Conservation (phyloP, 2,329 filamentous ascomycete genomes). For the Aspergillus floridensis region DNA sequence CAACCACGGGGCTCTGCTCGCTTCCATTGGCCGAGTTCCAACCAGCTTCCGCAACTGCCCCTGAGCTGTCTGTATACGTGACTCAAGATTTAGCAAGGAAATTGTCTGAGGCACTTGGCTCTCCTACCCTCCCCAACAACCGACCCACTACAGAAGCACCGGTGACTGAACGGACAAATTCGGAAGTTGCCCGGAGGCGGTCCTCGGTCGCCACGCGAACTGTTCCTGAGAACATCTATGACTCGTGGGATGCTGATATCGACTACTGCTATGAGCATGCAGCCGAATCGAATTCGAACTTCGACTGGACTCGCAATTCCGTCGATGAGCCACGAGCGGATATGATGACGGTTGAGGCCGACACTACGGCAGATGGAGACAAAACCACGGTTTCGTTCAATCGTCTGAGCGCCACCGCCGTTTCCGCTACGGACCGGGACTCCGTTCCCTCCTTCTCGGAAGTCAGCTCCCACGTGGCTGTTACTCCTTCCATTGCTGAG, state of each 20-base stretch:
- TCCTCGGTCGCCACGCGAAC: conserved; percentile 18
- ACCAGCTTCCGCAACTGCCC: conserved; percentile 12
- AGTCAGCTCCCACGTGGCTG: conserved; percentile 25
- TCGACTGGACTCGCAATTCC: conserved; percentile 53
- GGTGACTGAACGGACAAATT: conserved; percentile 16
- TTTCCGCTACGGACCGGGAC: conserved; percentile 35
- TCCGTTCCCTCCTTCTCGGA: conserved; percentile 32
- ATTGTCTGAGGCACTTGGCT: conserved; percentile 47
- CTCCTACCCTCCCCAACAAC: conserved; percentile 37
- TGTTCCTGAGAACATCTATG: conserved; percentile 32
- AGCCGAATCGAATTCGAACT: conserved; percentile 60
- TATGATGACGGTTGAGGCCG: conserved; percentile 14
- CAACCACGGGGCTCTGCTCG: conserved; percentile 19
- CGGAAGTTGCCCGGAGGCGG: conserved; percentile 14
- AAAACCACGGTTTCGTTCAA: conserved; percentile 20
- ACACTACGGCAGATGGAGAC: conserved; percentile 11
- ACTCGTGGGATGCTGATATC: conserved; percentile 61
- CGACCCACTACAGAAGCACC: conserved; percentile 16
- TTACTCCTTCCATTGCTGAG: conserved; percentile 31
- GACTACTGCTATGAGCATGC: conserved; percentile 62
- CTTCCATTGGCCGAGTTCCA: conserved; percentile 9
- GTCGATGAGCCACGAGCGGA: conserved; percentile 30
- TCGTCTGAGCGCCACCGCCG: conserved; percentile 24
- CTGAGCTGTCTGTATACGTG: conserved; percentile 32
- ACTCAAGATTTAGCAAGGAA: conserved; percentile 36